phyloP scores from a whole-genome alignment of 2,329 filamentous ascomycete genomes.

The Fusarium mexicanum region DNA sequence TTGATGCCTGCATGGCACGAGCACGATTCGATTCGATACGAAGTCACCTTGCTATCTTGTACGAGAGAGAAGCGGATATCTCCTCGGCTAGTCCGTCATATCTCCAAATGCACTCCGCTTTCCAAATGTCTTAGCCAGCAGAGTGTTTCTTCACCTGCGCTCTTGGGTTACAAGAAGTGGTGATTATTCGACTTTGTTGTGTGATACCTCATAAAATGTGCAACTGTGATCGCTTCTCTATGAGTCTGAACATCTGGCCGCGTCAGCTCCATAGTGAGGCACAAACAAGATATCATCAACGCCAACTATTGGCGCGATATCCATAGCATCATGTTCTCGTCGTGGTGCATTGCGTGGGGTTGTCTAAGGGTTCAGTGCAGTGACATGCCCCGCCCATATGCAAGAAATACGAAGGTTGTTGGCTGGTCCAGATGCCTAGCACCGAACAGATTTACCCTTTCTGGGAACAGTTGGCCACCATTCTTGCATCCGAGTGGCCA shows the following conservation, averaged over 20 bases:
- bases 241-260: conserved; percentile 9
- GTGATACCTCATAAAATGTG: conserved; percentile 14
- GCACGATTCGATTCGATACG: conserved; percentile 14
- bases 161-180: not conserved
- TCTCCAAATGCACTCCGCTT: not conserved
- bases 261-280: conserved; percentile 24
- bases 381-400: conserved; percentile 24
- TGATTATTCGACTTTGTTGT: conserved; percentile 6
- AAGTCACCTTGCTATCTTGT: not conserved
- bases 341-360: conserved; percentile 31
- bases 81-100: not conserved
- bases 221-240: not conserved
- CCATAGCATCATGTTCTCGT: conserved; percentile 36
- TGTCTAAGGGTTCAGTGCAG: conserved; percentile 25
- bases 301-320: conserved; percentile 26
- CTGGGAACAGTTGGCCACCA: conserved; percentile 28
- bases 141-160: not conserved
- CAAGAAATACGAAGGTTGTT: conserved; percentile 38
- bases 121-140: not conserved
- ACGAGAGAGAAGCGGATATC: not conserved
- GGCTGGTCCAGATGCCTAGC: conserved; percentile 22
- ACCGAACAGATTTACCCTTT: conserved; percentile 32
- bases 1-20: conserved; percentile 1
- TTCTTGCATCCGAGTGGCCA: conserved; percentile 34
- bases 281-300: conserved; percentile 13